These are phyloP conservation scores for Fusarium irregulare DNA, from an alignment of 2,329 filamentous ascomycete species.

Conservation along the genomic window DNA sequence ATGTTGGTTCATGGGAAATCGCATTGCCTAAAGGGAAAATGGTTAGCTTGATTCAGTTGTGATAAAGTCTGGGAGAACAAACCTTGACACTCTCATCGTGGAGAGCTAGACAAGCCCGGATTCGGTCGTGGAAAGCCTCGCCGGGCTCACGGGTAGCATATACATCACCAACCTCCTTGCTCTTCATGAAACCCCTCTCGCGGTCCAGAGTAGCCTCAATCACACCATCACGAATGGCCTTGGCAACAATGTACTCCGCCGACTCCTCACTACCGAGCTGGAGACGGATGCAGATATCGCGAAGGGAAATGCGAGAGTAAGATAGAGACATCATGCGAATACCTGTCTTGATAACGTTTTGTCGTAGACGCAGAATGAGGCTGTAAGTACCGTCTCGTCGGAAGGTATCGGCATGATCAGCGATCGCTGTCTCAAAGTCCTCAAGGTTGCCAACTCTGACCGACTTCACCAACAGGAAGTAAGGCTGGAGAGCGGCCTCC, in stretches of 20 bases:
- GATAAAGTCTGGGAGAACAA: conserved; percentile 16
- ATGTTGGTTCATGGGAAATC: conserved; percentile 99
- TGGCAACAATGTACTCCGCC: conserved; percentile 98
- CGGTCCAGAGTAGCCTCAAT: conserved; percentile 96
- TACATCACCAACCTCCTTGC: conserved; percentile 94
- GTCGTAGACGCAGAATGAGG: conserved; percentile 89
- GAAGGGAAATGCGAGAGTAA: conserved; percentile 95
- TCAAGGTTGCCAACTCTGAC: conserved; percentile 96
- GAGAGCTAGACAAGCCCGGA: conserved; percentile 87
- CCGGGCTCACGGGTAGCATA: conserved; percentile 96
- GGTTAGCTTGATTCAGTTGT: conserved; percentile 28
- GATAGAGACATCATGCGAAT: conserved; percentile 99
- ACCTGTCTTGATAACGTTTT: conserved; percentile 99
- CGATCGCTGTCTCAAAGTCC: conserved; percentile 89
- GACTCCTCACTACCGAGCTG: conserved; percentile 96
- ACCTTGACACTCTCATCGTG: conserved; percentile 99
- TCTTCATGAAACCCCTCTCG: conserved; percentile 98
- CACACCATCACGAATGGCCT: conserved; percentile 96
- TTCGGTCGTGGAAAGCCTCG: conserved; percentile 97
- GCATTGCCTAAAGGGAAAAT: conserved; percentile 77
- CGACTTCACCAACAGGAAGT: conserved; percentile 92
- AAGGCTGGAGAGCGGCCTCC: conserved; percentile 89
- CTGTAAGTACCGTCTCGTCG: conserved; percentile 95
- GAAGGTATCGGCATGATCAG: conserved; percentile 84
- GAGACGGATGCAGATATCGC: conserved; percentile 96